phyloP scores from a whole-genome alignment of 768 basidiomycete species.

The Kondoa subrosea region DNA sequence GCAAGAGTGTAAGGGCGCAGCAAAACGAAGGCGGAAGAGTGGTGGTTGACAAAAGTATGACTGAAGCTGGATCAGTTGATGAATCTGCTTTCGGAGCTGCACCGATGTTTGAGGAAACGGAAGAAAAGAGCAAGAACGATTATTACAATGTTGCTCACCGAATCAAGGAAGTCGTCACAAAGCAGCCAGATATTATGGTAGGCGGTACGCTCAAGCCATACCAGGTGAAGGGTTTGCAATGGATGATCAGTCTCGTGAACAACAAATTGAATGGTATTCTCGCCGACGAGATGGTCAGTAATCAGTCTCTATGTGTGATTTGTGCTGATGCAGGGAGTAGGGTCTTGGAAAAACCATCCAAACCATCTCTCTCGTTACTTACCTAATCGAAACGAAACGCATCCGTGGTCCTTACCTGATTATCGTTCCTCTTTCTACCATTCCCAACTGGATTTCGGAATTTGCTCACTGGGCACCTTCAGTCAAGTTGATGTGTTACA shows the following conservation, averaged over 20 bases:
- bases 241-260: conserved; percentile 30
- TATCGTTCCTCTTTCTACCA: conserved; percentile 83
- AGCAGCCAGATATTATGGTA: conserved; percentile 65
- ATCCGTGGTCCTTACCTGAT: conserved; percentile 68
- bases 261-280: conserved; percentile 30
- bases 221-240: conserved; percentile 38
- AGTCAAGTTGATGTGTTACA: conserved; percentile 73
- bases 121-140: conserved; percentile 61
- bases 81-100: conserved; percentile 80
- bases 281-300: conserved; percentile 29
- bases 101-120: conserved; percentile 40
- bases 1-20: conserved; percentile 81
- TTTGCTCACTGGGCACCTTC: conserved; percentile 36
- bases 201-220: conserved; percentile 76
- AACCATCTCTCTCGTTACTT: conserved; percentile 84
- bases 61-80: conserved; percentile 36
- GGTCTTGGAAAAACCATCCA: conserved; percentile 59
- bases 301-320: background rate
- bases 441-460: conserved; percentile 34
- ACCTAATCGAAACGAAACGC: conserved; percentile 50
- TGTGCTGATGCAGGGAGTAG: conserved; percentile 3
- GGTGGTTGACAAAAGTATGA: background rate
- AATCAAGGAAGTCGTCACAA: conserved; percentile 63
- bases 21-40: conserved; percentile 48
- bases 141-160: conserved; percentile 92